Percentiles rank a stretch among this genome's conserved stretches.
Conservation (phyloP, 257 asterid species). For the Nicotiana attenuata region DNA sequence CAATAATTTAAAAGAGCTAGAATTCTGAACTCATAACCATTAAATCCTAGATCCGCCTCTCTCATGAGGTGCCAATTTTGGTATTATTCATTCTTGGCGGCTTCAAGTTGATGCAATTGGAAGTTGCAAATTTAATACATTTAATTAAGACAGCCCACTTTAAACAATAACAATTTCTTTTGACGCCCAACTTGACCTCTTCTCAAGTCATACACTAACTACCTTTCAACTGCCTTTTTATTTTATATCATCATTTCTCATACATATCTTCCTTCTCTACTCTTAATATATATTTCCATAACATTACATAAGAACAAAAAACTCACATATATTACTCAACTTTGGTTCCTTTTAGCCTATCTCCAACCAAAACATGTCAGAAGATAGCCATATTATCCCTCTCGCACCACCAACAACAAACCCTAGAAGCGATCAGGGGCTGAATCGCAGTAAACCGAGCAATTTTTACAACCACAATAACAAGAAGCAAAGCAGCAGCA, state of each 20-base stretch:
- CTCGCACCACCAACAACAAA: constrained; percentile 21
- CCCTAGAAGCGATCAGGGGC: constrained; percentile 10
- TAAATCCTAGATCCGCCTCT: too few relatives aligned
- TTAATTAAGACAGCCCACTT: not conserved
- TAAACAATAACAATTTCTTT: not conserved
- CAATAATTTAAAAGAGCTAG: too few relatives aligned
- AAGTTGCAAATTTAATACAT: not conserved
- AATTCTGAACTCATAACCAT: too few relatives aligned
- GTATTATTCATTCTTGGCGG: not conserved
- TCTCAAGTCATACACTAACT: not conserved
- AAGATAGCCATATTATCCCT: constrained; percentile 19
- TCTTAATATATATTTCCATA: not conserved
- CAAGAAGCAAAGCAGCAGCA: constrained; percentile 21
- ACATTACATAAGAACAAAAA: not conserved
- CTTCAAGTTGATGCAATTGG: not conserved
- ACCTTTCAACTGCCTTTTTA: not conserved
- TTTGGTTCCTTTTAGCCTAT: not conserved
- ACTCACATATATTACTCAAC: not conserved
- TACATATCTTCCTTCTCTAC: not conserved
- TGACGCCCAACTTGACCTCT: not conserved
- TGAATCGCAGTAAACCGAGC: not conserved
- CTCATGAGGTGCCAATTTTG: not conserved
- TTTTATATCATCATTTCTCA: not conserved
- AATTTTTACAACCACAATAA: not conserved
- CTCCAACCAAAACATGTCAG: constrained; percentile 9